These are phyloP conservation scores for Boletus speciosus DNA, from an alignment of 768 basidiomycete species.

Conservation along the genomic window DNA sequence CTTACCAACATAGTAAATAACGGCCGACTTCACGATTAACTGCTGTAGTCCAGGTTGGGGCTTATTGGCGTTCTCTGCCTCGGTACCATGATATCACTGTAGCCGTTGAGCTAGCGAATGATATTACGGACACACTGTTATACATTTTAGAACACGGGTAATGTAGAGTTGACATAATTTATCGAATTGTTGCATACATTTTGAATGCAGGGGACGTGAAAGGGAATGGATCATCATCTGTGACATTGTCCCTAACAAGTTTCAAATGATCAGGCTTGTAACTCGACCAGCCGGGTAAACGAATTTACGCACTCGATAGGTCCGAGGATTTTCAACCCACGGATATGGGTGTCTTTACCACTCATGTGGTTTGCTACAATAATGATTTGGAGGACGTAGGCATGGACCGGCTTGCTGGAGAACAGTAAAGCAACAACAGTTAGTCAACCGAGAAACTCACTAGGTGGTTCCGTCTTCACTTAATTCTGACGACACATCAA, in stretches of 20 bases:
- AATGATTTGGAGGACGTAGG: constrained; percentile 87
- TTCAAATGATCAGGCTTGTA: neutral
- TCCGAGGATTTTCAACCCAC: constrained; percentile 85
- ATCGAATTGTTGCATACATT: constrained; percentile 79
- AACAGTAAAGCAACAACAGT: neutral
- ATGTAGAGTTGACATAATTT: constrained; percentile 21
- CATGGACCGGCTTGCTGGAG: constrained; percentile 77
- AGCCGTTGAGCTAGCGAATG: constrained; percentile 1
- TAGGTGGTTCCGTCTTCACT: constrained; percentile 76
- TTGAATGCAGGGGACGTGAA: constrained; percentile 64
- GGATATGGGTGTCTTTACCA: constrained; percentile 97
- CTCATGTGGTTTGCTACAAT: constrained; percentile 95
- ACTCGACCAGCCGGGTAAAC: neutral
- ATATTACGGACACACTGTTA: constrained; percentile 13
- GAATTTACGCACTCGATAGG: constrained; percentile 62
- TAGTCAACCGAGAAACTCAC: constrained; percentile 42
- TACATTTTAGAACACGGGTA: constrained; percentile 29
- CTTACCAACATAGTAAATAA: constrained; percentile 31
- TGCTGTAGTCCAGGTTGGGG: neutral
- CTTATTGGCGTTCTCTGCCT: constrained; percentile 8
- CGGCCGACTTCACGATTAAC: neutral
- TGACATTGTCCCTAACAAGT: constrained; percentile 36
- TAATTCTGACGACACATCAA: constrained; percentile 77
- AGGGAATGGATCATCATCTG: constrained; percentile 69
- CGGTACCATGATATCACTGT: neutral